Evolutionary conservation across 2,329 filamentous ascomycete species (phyloP), one percentile per base, ranked within the genome.

Genomic region (Hypoxylon sp.): DNA sequence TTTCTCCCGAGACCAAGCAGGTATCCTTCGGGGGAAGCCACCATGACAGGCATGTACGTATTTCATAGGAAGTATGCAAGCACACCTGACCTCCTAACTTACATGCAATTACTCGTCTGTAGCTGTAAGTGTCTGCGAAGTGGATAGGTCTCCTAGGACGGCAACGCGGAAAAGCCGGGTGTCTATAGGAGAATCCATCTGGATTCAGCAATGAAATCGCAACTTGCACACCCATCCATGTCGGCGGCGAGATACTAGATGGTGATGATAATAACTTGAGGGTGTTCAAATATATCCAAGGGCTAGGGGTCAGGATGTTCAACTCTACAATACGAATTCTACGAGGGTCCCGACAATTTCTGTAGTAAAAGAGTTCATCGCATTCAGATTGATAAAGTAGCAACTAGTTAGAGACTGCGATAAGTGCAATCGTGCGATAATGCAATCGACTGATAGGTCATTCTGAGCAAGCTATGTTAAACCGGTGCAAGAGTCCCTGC

Each of bases 401-500:
- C 36, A 40, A 40, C 36, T 40, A 40, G 4, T 40, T 18, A n/a
- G n/a, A n/a, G n/a, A n/a, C n/a, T n/a, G 6, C 36, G 36, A 38
- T n/a, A 18, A 16, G 5, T 40, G 36, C 36, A 16, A 18, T 38
- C n/a, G n/a, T 9, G 18, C 11, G 36, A 2, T 40, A 40, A 40
- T 16, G n/a, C 36, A 20, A 5, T 40, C 36, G 36, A 26, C 60
- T 56, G 42, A 61, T 68, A 4, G 9, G 14, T 66, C 60, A 61
- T 69, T 64, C 61, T 59, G 57, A 58, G 65, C 62, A 62, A 57
- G 46, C 40, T 52, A 61, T 57, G 55, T 51, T 66, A 65, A 32
- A 40, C 7, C 12, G 38, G 28, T 28, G 42, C 46, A 32, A 32
- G 11, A 48, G 40, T 50, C 40, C 51, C 55, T 60, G 63, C 22